A percentile compares a stretch with the other conserved stretches of the same genome.
These are phyloP conservation scores for Stephanodiscus minutulus DNA, from an alignment of 108 stramenopile genomes.

Conservation along the genomic window DNA sequence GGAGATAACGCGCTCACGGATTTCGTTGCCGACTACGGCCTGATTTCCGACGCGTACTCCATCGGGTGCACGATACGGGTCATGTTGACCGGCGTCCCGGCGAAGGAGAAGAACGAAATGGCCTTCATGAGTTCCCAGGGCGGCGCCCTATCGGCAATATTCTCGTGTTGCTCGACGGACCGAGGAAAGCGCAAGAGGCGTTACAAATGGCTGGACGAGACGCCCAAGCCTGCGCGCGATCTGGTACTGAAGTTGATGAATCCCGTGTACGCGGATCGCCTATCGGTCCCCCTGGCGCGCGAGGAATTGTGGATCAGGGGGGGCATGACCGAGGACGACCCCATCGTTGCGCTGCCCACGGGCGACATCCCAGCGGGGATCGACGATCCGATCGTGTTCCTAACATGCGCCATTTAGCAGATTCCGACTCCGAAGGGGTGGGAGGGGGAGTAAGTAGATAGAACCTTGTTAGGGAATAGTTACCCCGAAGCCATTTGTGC, in stretches of 20 bases:
- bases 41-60: conserved; percentile 83
- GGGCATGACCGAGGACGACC: conserved; percentile 30
- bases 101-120: conserved; percentile 50
- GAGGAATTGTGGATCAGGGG: conserved; percentile 80
- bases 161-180: conserved; percentile 30
- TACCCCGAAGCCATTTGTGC: too few relatives aligned
- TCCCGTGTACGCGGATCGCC: conserved; percentile 65
- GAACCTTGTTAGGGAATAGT: too few relatives aligned
- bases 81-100: conserved; percentile 79
- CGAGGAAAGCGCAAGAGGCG: conserved; percentile 20
- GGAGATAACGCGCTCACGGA: conserved; percentile 50
- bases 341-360: conserved; percentile 42
- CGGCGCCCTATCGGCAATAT: conserved; percentile 20
- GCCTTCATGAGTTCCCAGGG: conserved; percentile 25
- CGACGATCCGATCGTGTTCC: conserved; percentile 71
- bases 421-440: background rate
- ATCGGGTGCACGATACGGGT: conserved; percentile 81
- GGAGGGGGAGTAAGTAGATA: too few relatives aligned
- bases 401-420: conserved; percentile 38
- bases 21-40: conserved; percentile 84
- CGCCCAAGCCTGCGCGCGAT: conserved; percentile 68
- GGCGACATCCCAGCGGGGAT: conserved; percentile 66
- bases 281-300: conserved; percentile 78
- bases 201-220: conserved; percentile 50
- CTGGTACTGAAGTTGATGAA: conserved; percentile 65